Evolutionary conservation across 23 red algal species (phyloP), one percentile per base, ranked within the genome.

Genomic region (Gracilariopsis chorda): DNA sequence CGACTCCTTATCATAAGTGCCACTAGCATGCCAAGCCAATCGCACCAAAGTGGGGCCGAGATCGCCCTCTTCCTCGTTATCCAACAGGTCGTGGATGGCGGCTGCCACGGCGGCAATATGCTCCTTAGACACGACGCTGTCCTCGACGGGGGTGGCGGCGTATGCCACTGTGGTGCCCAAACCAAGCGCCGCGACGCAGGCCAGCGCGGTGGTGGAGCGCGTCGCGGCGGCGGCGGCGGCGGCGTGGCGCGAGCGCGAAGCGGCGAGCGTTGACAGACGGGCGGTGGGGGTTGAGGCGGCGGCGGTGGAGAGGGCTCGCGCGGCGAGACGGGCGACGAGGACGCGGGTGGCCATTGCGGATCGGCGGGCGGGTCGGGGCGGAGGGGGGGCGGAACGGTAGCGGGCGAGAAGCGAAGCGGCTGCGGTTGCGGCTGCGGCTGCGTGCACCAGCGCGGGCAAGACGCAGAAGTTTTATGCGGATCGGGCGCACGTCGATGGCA

Each of bases 21-120:
- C 90, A 39, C 80, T 84, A 13, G 88, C 90, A 67, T 94, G 95
- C 95, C 95, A 98, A 16, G 90, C 95, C 19, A 98, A 74, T 20
- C 90, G 75, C 23, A 98, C 91, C 62, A 98, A 69, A 23, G 88
- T 97, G 13, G 94, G 95, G 4, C 88, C 88, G 1, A 78, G 55
- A 43, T 65, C 80, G 51, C 28, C 82, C 19, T 92, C 88, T n/a
- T 92, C 88, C 21, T 51, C 47, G n/a, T 85, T 69, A 41, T 90
- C 86, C 44, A 90, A 53, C 13, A 78, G 69, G n/a, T 61, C 68
- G 56, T 90, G 51, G 64, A 90, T 79, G 1, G 86, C 86, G 0
- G 86, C 86, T 13, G 70, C 51, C 3, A 39, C 72, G 1, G 52
- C 86, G 28, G 86, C 86, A 69, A 90, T 90, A 33, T 90, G 69